phyloP scores from a whole-genome alignment of 106 monocot species.

The Alisma plantagoaquatica region DNA sequence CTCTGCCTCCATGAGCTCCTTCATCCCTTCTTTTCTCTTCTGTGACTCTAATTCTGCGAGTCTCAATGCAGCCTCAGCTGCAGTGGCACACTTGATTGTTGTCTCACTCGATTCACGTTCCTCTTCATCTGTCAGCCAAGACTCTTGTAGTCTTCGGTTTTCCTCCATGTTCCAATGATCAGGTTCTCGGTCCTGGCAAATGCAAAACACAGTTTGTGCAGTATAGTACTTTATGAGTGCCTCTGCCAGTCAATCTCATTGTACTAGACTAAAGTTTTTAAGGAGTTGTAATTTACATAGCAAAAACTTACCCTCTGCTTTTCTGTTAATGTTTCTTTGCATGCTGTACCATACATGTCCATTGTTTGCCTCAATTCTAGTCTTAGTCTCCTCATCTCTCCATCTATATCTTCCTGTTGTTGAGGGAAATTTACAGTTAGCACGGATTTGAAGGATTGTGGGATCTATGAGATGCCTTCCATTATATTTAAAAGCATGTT shows the following conservation, averaged over 20 bases:
- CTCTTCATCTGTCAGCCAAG: not conserved
- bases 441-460: no score
- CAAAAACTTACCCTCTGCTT: slow-evolving; percentile 23
- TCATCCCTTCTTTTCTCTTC: slow-evolving; percentile 23
- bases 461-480: no score
- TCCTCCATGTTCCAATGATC: slow-evolving; percentile 8
- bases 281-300: not conserved
- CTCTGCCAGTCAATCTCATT: not conserved
- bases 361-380: slow-evolving; percentile 41
- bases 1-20: not conserved
- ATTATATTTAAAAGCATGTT: no score
- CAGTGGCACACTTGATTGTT: not conserved
- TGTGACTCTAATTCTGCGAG: slow-evolving; percentile 54
- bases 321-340: slow-evolving; percentile 39
- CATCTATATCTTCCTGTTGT: slow-evolving; percentile 35
- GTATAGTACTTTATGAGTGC: not conserved
- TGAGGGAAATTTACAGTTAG: no score
- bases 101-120: not conserved
- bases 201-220: not conserved
- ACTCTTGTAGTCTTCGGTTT: not conserved
- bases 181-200: not conserved
- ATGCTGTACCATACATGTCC: slow-evolving; percentile 44
- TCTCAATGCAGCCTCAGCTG: slow-evolving; percentile 17
- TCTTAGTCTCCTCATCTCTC: slow-evolving; percentile 35
- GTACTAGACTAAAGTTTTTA: not conserved